Percentiles rank a stretch among this genome's conserved stretches.
Conservation (phyloP, 202 grass and related monocot genomes). For the Brachypodium distachyon region DNA sequence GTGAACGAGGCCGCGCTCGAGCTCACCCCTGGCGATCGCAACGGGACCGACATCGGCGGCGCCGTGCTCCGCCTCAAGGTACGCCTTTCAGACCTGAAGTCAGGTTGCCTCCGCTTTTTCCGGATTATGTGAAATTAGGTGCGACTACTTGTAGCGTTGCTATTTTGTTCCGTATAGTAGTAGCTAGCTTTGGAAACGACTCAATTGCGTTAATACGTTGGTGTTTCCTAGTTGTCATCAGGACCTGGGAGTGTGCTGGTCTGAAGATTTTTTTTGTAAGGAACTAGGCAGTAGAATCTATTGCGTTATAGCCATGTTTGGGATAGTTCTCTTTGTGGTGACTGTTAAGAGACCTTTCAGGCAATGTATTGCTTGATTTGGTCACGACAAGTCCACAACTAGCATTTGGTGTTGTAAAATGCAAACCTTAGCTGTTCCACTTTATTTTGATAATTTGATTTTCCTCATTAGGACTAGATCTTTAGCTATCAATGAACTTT, state of each 20-base stretch:
- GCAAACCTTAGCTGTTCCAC: neutral
- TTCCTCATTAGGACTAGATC: neutral
- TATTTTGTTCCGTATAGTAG: neutral
- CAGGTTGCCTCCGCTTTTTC: neutral
- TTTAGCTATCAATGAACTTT: neutral
- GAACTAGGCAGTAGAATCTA: neutral
- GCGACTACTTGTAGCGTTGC: neutral
- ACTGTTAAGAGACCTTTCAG: neutral
- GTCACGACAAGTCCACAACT: neutral
- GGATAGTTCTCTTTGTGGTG: neutral
- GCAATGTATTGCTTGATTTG: neutral
- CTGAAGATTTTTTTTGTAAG: too few species aligned
- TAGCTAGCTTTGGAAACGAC: neutral
- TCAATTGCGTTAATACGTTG: neutral
- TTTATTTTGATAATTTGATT: neutral
- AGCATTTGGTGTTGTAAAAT: neutral
- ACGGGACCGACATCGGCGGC: constrained; percentile 46
- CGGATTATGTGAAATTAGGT: neutral
- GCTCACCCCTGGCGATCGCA: constrained; percentile 50
- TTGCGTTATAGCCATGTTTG: neutral
- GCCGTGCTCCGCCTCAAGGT: constrained; percentile 74
- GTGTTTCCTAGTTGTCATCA: neutral
- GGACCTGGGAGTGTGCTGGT: neutral
- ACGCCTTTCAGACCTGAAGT: neutral
- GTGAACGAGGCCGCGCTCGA: constrained; percentile 68